Percentiles rank a stretch among this genome's conserved stretches.
These are phyloP conservation scores for Rhodofomes roseus DNA, from an alignment of 1,284 basidiomycete species.

Conservation along the genomic window DNA sequence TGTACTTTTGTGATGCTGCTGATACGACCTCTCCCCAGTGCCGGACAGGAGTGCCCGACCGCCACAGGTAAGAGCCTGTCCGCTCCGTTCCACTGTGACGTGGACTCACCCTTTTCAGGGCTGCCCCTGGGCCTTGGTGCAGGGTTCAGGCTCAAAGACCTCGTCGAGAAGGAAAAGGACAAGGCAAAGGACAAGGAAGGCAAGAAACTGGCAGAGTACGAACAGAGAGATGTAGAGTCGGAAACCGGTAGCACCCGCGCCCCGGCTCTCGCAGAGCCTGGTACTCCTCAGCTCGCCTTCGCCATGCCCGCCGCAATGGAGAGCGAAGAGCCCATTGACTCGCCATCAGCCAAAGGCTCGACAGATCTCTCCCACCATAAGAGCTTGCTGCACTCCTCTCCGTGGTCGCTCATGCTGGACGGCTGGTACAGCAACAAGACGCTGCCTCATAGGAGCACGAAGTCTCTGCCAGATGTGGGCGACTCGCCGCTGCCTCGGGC, in stretches of 20 bases:
- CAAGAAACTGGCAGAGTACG: constrained; percentile 13
- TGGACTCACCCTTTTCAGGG: constrained; percentile 33
- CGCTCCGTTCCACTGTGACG: background rate
- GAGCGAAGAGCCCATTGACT: background rate
- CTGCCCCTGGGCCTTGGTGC: constrained; percentile 75
- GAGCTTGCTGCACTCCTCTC: constrained; percentile 27
- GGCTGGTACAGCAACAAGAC: constrained; percentile 58
- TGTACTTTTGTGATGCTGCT: constrained; percentile 4
- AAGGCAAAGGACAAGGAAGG: constrained; percentile 14
- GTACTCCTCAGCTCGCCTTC: background rate
- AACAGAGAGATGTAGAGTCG: background rate
- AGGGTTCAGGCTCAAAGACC: constrained; percentile 61
- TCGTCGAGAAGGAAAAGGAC: constrained; percentile 33
- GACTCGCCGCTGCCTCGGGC: constrained; percentile 3
- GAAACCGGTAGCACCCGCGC: constrained; percentile 3
- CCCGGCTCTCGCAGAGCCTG: background rate
- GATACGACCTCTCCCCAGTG: constrained; percentile 38
- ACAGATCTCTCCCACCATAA: constrained; percentile 6
- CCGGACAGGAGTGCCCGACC: constrained; percentile 82
- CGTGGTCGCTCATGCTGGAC: constrained; percentile 74
- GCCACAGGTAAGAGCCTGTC: constrained; percentile 45
- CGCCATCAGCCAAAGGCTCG: background rate
- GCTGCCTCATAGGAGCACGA: constrained; percentile 16
- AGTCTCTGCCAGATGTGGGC: background rate
- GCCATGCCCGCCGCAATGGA: background rate